Evolutionary conservation across 2,329 filamentous ascomycete genomes (phyloP), one percentile per base, ranked within the genome.

Genomic region (Aschersonia sp.): DNA sequence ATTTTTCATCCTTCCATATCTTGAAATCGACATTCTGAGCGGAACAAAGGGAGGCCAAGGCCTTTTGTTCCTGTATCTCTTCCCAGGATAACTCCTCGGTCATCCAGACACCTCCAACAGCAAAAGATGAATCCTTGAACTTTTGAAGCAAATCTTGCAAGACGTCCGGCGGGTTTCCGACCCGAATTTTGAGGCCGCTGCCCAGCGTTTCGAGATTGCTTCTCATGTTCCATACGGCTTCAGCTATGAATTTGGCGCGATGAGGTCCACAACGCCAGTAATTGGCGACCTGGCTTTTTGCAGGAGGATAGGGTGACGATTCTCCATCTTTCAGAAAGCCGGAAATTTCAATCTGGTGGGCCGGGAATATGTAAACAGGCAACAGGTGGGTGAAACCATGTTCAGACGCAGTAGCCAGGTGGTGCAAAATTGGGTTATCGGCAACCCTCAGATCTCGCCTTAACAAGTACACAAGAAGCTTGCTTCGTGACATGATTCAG

Each of bases 231-330:
- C 81, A 87, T 0, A 87, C 73, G 32, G 77, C 79, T 59, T 90
- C 74, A 0, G 79, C 80, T 32, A 86, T 64, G 59, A 89, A 90
- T 59, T 78, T 83, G 47, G 78, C 77, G 37, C 86, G 74, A 55
- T 84, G 77, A 5, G 77, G 79, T 2, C 85, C 84, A 55, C 83
- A 87, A 58, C 84, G 71, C 81, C 82, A 87, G 58, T 85, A 84
- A 1, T 71, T 67, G 10, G 73, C 82, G 4, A 83, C 65, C n/a
- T 69, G 60, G 54, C 82, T 85, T 49, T 74, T 71, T 4, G 84
- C 83, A 56, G 80, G 76, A 0, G 79, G 79, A 52, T 84, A 88
- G 0, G 85, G 85, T 6, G 73, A 83, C 45, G 67, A 63, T 45
- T 64, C 55, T 9, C 69, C 65, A 43, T 72, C 59, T 11, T 65